Evolutionary conservation across 2,329 filamentous ascomycete species (phyloP).

Genomic region (Colletotrichum sp.): DNA sequence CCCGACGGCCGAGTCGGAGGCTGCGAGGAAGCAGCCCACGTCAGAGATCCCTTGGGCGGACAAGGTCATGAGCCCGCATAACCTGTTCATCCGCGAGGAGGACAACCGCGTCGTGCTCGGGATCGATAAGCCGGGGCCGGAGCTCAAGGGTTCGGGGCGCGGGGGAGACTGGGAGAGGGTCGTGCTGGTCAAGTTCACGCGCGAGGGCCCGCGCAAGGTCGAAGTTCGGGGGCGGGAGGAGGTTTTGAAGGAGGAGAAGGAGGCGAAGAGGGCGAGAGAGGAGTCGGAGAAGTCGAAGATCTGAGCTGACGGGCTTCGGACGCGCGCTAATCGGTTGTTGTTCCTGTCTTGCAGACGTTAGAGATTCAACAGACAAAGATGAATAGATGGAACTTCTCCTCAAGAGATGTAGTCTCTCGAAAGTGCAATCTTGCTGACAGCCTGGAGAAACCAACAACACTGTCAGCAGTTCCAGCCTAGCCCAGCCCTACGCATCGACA

Average conservation of each 20-base stretch:
- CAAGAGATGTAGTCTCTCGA: not conserved
- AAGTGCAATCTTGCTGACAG: not conserved
- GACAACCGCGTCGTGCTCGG: constrained; percentile 58
- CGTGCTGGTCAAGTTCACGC: constrained; percentile 59
- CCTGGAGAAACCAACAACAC: not conserved
- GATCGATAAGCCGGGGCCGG: constrained; percentile 62
- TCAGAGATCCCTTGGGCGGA: constrained; percentile 59
- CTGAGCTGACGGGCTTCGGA: not conserved
- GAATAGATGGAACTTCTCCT: fast-evolving
- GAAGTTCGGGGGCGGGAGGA: constrained; percentile 58
- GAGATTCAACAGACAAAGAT: not conserved
- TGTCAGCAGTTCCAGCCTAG: not conserved
- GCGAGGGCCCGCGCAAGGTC: constrained; percentile 55
- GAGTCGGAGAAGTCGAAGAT: constrained; percentile 13
- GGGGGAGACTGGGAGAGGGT: constrained; percentile 65
- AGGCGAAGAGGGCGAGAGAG: constrained; percentile 23
- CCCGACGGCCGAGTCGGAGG: constrained; percentile 46
- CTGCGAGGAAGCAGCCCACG: constrained; percentile 43
- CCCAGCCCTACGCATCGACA: not conserved
- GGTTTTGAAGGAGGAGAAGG: constrained; percentile 50
- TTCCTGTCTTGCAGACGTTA: not conserved
- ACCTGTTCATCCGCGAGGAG: constrained; percentile 46
- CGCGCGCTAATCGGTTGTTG: not conserved
- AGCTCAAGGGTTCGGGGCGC: constrained; percentile 51
- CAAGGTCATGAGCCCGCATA: constrained; percentile 65